Evolutionary conservation across 345 rosid genomes (phyloP), one percentile per base, ranked within the genome.

Genomic region (Camelina laxa): DNA sequence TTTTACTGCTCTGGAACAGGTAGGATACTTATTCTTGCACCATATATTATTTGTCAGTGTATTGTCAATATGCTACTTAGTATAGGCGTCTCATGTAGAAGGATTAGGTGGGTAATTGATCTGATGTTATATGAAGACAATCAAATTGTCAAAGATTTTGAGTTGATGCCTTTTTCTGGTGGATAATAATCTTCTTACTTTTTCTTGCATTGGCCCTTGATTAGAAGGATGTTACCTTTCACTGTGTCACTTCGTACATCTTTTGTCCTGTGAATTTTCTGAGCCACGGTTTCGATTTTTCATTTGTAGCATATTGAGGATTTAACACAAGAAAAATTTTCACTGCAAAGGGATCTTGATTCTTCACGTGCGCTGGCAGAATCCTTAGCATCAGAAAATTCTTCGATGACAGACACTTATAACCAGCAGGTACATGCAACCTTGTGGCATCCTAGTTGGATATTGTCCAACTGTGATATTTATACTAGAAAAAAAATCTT

Each of bases 291-390:
- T 73, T 73, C 70, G 45, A 54, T 50, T 63, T 27, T 47, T 57
- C 64, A 24, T 64, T 11, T 85, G 86, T 83, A 96, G 99, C 93
- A 92, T 82, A 96, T 96, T 79, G 98, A 96, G 84, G 99, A 96
- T 80, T 81, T 96, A 84, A 96, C 99, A 16, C 97, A 83, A 79
- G 98, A 96, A 82, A 96, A 92, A 67, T 96, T 89, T 82, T 84
- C 96, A 61, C 80, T 96, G 85, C 97, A 91, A 88, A 86, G 97
- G 84, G 92, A 97, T 75, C 96, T 96, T 60, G 99, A 96, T 82
- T 93, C 96, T 76, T 92, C 99, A 54, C 91, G 88, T 72, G 73
- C 87, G 51, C 83, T 96, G 72, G 89, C 99, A 14, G 97, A 92
- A 83, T 92, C 99, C 45, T 83, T 96, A 82, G 99, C 99, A 68